phyloP scores from a whole-genome alignment of 768 basidiomycete genomes.

The Russula sp. region DNA sequence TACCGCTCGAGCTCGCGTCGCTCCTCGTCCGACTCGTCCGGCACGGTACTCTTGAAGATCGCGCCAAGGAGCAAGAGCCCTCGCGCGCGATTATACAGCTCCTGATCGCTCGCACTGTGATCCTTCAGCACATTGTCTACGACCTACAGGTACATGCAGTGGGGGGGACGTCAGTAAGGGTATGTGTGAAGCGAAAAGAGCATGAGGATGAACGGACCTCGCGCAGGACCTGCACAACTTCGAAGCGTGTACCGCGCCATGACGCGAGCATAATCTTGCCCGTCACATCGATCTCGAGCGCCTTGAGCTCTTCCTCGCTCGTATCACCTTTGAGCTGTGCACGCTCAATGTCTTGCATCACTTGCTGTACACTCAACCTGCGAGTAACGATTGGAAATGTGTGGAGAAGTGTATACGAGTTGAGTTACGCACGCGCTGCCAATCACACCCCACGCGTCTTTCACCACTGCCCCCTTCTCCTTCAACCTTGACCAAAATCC shows the following conservation, averaged over 20 bases:
- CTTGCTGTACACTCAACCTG: constrained; percentile 65
- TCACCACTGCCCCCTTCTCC: constrained; percentile 88
- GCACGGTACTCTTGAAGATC: constrained; percentile 75
- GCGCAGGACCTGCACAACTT: constrained; percentile 85
- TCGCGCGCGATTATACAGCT: constrained; percentile 76
- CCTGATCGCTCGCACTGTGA: constrained; percentile 57
- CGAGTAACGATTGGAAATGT: neutral
- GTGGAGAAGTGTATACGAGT: neutral
- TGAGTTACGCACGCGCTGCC: constrained; percentile 74
- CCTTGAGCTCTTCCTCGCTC: constrained; percentile 75
- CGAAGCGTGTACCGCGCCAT: constrained; percentile 94
- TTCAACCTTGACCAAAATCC: constrained; percentile 93
- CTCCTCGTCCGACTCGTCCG: constrained; percentile 91
- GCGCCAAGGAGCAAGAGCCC: constrained; percentile 85
- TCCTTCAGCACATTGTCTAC: constrained; percentile 84
- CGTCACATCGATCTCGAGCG: constrained; percentile 87
- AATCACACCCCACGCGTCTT: constrained; percentile 96
- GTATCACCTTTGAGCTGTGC: constrained; percentile 85
- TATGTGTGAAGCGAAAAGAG: neutral
- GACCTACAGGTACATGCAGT: constrained; percentile 36
- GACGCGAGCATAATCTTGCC: constrained; percentile 95
- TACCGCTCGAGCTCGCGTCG: constrained; percentile 90
- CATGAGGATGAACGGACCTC: constrained; percentile 36
- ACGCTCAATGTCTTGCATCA: constrained; percentile 89
- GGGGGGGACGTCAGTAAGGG: constrained; percentile 11